phyloP scores from a whole-genome alignment of 2,329 filamentous ascomycete species.

The Diaporthe sp. region DNA sequence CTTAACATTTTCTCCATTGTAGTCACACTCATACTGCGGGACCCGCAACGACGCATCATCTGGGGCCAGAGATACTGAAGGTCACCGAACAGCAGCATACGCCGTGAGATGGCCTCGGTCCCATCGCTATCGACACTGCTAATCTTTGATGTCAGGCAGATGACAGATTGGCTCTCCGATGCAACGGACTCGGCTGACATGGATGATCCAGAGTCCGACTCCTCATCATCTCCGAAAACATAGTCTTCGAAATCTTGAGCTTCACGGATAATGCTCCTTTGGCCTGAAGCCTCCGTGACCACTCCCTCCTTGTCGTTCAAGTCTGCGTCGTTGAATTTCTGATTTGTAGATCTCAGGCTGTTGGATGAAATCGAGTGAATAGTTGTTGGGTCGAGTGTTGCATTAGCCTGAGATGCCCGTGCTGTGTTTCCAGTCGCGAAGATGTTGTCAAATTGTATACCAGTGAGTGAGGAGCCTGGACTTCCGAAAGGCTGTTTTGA shows the following conservation, averaged over 20 bases:
- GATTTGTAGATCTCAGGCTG: no score
- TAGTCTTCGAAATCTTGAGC: not conserved
- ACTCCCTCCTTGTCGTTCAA: not conserved
- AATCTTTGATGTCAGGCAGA: not conserved
- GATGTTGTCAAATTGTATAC: fast-evolving
- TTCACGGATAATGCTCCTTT: fast-evolving
- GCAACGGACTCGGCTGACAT: not conserved
- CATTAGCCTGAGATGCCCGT: not conserved
- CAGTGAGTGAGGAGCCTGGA: not conserved
- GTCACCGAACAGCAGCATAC: not conserved
- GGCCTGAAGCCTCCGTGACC: fast-evolving
- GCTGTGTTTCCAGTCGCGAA: no score
- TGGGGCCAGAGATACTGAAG: conserved; percentile 30
- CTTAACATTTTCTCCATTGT: conserved; percentile 15
- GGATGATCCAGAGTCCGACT: not conserved
- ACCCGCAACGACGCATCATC: not conserved
- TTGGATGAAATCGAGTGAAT: no score
- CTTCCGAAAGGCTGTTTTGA: not conserved
- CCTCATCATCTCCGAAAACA: not conserved
- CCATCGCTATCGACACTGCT: conserved; percentile 13
- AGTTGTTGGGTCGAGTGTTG: not conserved
- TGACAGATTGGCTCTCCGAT: not conserved
- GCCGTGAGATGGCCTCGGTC: conserved; percentile 7
- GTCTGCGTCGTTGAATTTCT: not conserved
- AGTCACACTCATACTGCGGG: not conserved